These are phyloP conservation scores for Cephaloascus albidus DNA, from an alignment of 805 yeast species.

Conservation along the genomic window DNA sequence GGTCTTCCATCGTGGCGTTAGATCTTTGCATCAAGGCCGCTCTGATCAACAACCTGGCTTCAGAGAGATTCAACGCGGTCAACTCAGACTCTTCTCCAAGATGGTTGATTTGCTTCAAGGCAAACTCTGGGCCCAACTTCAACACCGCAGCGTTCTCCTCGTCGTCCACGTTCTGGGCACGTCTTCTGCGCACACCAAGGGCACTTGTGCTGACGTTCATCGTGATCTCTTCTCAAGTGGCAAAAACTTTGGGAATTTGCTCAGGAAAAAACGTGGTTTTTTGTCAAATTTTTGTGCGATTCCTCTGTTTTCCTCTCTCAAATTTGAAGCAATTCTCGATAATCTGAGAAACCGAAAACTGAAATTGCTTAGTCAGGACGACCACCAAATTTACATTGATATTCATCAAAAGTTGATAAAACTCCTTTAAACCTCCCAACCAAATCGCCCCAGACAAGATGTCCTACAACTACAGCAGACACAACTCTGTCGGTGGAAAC, in stretches of 20 bases:
- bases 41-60: slow-evolving; percentile 82
- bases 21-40: slow-evolving; percentile 71
- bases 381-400: neutral
- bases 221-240: slow-evolving; percentile 2
- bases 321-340: too few species aligned
- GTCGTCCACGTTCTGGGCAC: slow-evolving; percentile 57
- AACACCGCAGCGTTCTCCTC: slow-evolving; percentile 89
- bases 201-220: slow-evolving; percentile 92
- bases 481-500: slow-evolving; percentile 2
- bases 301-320: neutral
- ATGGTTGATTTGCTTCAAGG: slow-evolving; percentile 68
- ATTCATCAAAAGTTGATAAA: too few species aligned
- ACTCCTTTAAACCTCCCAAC: too few species aligned
- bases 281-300: neutral
- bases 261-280: neutral
- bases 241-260: neutral
- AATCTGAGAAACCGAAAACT: neutral
- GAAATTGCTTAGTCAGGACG: neutral
- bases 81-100: slow-evolving; percentile 70
- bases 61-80: slow-evolving; percentile 80
- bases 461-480: slow-evolving; percentile 6
- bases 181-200: slow-evolving; percentile 73
- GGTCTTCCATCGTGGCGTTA: slow-evolving; percentile 13
- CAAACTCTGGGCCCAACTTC: slow-evolving; percentile 90
- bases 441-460: too few species aligned